Percentiles rank a stretch among this genome's conserved stretches.
Conservation (phyloP, 2,329 filamentous ascomycete species). For the Myriosclerotinia curreyana region DNA sequence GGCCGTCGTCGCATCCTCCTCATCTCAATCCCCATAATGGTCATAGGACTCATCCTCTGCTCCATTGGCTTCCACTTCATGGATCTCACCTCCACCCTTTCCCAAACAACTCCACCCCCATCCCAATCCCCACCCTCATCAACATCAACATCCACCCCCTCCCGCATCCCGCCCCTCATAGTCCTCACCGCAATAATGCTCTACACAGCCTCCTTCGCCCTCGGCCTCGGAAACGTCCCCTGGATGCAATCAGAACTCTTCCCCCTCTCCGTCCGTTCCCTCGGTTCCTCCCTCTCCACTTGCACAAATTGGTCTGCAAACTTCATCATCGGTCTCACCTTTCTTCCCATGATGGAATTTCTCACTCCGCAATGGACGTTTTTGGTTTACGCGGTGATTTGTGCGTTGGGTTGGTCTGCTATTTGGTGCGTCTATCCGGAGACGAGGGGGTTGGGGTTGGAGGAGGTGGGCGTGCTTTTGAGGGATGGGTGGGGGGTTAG, state of each 20-base stretch:
- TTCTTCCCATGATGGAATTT: constrained; percentile 79
- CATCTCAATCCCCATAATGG: constrained; percentile 82
- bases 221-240: constrained; percentile 86
- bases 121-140: not conserved
- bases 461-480: constrained; percentile 72
- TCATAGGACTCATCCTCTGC: constrained; percentile 65
- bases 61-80: constrained; percentile 68
- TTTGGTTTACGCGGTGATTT: constrained; percentile 72
- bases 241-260: constrained; percentile 97
- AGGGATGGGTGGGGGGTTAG: constrained; percentile 70
- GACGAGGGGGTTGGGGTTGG: constrained; percentile 75
- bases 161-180: constrained; percentile 46
- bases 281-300: constrained; percentile 71
- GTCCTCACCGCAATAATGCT: constrained; percentile 75
- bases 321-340: constrained; percentile 80
- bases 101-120: too few species aligned
- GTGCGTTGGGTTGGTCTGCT: constrained; percentile 61
- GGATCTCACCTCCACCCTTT: constrained; percentile 35
- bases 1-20: constrained; percentile 78
- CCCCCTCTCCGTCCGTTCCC: constrained; percentile 67
- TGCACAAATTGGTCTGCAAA: constrained; percentile 88
- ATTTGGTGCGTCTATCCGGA: constrained; percentile 81
- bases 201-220: constrained; percentile 82
- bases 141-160: constrained; percentile 30
- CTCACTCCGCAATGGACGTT: constrained; percentile 76